phyloP scores from a whole-genome alignment of 129 eudicot genomes.

The Dittrichia graveolens region DNA sequence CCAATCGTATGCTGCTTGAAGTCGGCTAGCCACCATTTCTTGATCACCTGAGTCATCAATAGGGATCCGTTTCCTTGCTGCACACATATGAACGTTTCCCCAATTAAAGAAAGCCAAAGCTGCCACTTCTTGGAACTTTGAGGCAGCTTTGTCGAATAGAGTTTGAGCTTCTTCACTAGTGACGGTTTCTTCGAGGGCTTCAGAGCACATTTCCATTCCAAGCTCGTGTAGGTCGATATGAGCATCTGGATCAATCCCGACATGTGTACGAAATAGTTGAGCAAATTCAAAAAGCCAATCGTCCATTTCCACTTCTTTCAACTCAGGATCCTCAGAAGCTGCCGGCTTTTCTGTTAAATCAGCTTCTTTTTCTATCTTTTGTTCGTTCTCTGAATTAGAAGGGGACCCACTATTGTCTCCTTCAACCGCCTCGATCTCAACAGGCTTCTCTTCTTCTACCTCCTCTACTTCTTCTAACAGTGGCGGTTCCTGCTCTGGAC shows the following conservation, averaged over 20 bases:
- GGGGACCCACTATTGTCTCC: constrained; percentile 60
- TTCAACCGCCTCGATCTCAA: constrained; percentile 52
- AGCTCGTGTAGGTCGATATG: constrained; percentile 92
- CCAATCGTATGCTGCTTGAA: constrained; percentile 90
- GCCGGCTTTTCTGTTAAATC: constrained; percentile 46
- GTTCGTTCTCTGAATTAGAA: constrained; percentile 55
- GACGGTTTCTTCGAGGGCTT: constrained; percentile 93
- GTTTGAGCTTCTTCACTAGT: constrained; percentile 92
- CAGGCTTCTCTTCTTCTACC: constrained; percentile 72
- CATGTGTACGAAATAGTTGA: constrained; percentile 82
- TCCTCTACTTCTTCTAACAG: constrained; percentile 83
- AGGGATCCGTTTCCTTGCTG: constrained; percentile 88
- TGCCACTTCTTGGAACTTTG: constrained; percentile 96
- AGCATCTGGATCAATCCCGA: constrained; percentile 93
- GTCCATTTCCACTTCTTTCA: constrained; percentile 94
- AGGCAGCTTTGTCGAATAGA: constrained; percentile 85
- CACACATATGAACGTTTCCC: constrained; percentile 99
- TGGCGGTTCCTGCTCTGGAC: constrained; percentile 91
- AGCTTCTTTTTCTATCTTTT: constrained; percentile 57
- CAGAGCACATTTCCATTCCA: constrained; percentile 96
- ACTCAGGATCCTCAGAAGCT: constrained; percentile 63
- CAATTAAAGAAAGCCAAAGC: constrained; percentile 95
- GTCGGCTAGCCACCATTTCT: constrained; percentile 64
- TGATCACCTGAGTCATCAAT: constrained; percentile 75
- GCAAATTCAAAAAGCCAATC: constrained; percentile 98